Conservation (phyloP, 352 stramenopile species). For the Phytophthora quininea region DNA sequence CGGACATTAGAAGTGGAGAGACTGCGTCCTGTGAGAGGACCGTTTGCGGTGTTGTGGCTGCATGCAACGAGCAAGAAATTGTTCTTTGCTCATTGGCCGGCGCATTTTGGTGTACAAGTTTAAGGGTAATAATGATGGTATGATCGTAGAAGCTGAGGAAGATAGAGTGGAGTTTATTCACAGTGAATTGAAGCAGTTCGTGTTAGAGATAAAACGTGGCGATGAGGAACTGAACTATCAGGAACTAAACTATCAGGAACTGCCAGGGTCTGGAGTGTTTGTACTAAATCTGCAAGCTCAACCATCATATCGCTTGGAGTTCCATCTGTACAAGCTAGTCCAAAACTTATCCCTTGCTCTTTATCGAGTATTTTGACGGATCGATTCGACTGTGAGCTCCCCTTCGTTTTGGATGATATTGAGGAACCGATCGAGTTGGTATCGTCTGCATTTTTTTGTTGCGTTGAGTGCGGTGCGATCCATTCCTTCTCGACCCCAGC, state of each 20-base stretch:
- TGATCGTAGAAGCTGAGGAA: conserved; percentile 21
- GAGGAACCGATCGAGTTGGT: conserved; percentile 16
- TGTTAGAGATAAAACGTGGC: conserved; percentile 42
- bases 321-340: conserved; percentile 45
- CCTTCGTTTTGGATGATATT: background rate
- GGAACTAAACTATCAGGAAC: conserved; percentile 81
- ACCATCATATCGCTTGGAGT: conserved; percentile 31
- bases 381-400: conserved; percentile 37
- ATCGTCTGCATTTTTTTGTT: conserved; percentile 53
- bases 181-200: conserved; percentile 35
- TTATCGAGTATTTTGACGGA: conserved; percentile 14
- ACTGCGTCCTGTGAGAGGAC: conserved; percentile 59
- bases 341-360: background rate
- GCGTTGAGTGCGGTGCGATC: conserved; percentile 83
- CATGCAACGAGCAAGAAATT: conserved; percentile 62
- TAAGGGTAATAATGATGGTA: conserved; percentile 10
- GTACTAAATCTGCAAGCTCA: conserved; percentile 52
- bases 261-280: conserved; percentile 78
- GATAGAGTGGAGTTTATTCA: conserved; percentile 14
- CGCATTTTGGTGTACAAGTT: conserved; percentile 86
- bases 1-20: conserved; percentile 24
- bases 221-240: conserved; percentile 33
- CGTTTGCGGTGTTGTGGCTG: conserved; percentile 89
- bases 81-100: conserved; percentile 92
- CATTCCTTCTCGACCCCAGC: conserved; percentile 28